Evolutionary conservation across 352 stramenopile genomes (phyloP).

Genomic region (Plasmopara halstedii): DNA sequence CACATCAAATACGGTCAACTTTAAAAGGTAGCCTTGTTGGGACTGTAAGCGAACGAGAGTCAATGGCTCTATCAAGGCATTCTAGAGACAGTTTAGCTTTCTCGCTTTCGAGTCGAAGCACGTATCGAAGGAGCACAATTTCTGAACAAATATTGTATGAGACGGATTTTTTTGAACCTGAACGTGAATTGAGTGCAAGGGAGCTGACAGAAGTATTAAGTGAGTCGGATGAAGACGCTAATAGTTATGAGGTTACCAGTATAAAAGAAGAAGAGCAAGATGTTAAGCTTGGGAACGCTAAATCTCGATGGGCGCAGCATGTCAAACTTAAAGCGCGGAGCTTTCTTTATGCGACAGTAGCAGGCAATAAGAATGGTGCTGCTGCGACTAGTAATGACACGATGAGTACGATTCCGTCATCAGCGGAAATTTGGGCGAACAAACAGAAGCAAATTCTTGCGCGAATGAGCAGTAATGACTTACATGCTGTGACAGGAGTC

Average conservation of each 20-base stretch:
- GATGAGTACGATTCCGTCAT: constrained; percentile 34
- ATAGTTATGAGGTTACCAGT: constrained; percentile 70
- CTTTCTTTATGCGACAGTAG: constrained; percentile 61
- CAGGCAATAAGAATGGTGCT: constrained; percentile 25
- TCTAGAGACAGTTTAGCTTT: constrained; percentile 42
- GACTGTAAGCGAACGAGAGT: constrained; percentile 23
- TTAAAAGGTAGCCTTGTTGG: constrained; percentile 11
- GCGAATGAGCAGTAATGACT: constrained; percentile 31
- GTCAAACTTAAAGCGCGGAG: constrained; percentile 77
- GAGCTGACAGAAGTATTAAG: constrained; percentile 76
- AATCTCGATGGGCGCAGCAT: constrained; percentile 78
- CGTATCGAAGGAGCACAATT: constrained; percentile 70
- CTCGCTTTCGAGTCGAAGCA: constrained; percentile 75
- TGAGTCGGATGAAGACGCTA: constrained; percentile 46
- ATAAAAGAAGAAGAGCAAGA: constrained; percentile 83
- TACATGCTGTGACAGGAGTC: constrained; percentile 5
- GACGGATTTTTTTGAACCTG: constrained; percentile 75
- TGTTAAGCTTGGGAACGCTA: constrained; percentile 74
- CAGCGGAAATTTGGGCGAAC: constrained; percentile 57
- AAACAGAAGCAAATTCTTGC: constrained; percentile 68
- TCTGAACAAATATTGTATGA: constrained; percentile 82
- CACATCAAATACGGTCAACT: constrained; percentile 22
- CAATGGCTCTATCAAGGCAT: constrained; percentile 26
- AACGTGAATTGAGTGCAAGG: constrained; percentile 60
- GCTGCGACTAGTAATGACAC: constrained; percentile 4